These are phyloP conservation scores for Wickerhamomyces ciferrii DNA, from an alignment of 805 yeast species.

Conservation along the genomic window DNA sequence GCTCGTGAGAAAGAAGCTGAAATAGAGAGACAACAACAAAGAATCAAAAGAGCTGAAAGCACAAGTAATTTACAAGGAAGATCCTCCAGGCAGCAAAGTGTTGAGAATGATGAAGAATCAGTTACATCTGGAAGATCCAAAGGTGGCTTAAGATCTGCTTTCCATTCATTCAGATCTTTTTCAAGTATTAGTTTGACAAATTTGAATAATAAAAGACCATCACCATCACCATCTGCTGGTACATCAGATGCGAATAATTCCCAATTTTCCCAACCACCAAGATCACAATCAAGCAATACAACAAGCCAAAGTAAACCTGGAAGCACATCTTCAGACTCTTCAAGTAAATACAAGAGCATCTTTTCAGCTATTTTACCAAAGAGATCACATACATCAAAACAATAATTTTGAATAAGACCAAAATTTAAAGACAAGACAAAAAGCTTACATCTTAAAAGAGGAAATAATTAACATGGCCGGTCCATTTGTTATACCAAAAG, in stretches of 20 bases:
- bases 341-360: not conserved
- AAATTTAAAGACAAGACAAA: no score
- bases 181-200: constrained; percentile 2
- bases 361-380: not conserved
- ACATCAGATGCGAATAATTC: not conserved
- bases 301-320: not conserved
- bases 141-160: constrained; percentile 5
- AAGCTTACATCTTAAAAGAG: no score
- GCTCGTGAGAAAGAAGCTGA: not conserved
- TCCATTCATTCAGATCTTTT: constrained; percentile 5
- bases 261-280: not conserved
- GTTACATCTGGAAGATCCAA: not conserved
- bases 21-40: not conserved
- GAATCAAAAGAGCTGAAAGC: not conserved
- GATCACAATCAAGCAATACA: not conserved
- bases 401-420: not conserved
- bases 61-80: not conserved
- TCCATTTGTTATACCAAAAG: not conserved
- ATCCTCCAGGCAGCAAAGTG: not conserved
- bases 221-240: not conserved
- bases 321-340: not conserved
- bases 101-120: not conserved
- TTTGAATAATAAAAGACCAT: not conserved
- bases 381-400: constrained; percentile 1
- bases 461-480: not conserved